Evolutionary conservation across 305 asterid genomes (phyloP), one percentile per base, ranked within the genome.

Genomic region (Solanum hybrid): DNA sequence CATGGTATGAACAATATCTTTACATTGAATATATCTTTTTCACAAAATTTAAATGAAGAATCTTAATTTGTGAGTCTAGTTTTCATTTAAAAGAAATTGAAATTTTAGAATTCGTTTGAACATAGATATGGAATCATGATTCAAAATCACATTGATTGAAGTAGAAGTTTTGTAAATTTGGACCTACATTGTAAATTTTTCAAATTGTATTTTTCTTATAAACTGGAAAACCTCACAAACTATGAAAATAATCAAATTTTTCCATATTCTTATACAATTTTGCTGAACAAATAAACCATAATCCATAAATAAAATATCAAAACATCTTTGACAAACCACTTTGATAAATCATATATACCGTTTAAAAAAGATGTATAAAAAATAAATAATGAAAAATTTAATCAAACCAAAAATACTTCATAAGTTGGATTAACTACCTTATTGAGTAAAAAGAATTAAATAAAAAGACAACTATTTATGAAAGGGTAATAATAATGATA

Each of bases 211-310:
- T 38, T 10, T 38, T 38, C 45, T 38, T 38, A 38, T 38, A 38
- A 38, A 38, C 14, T 10, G 12, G 0, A 38, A 38, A 9, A 10
- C 45, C 14, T 38, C 2, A 3, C 45, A 38, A 38, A 38, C 45
- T 38, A 9, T 38, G 14, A 38, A 10, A 38, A 38, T 38, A 38
- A 10, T 38, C 0, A 38, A 38, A 38, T 0, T 0, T 0, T 1
- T 38, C 0, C 13, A 38, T 2, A 38, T 38, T 38, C 42, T 29
- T 29, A 29, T 29, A 29, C 31, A 29, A 29, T 29, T 29, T 29
- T 29, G 31, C 31, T 5, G 0, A 66, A 10, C 5, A 10, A 66
- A 10, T 5, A 9, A 24, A 66, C 0, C 12, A 66, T 66, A 22
- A 22, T 66, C 11, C 14, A 9, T 66, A n/a, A n/a, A n/a, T n/a